These are phyloP conservation scores for Penicillium lagena DNA, from an alignment of 495 filamentous ascomycete species.

Conservation along the genomic window DNA sequence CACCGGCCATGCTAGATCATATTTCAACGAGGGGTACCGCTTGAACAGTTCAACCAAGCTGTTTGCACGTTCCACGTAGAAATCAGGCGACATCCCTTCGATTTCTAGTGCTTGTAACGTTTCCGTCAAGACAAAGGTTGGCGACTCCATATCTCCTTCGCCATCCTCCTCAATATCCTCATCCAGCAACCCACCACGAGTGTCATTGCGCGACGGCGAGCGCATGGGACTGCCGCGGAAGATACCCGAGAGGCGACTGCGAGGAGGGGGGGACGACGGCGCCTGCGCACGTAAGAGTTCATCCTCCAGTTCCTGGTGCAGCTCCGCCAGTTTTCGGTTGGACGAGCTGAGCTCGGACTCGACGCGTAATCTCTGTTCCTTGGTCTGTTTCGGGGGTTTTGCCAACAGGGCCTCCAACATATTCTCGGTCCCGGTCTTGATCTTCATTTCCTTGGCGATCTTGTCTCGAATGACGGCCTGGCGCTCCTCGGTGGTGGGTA, in stretches of 20 bases:
- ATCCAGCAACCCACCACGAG: constrained; percentile 33
- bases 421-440: constrained; percentile 95
- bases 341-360: constrained; percentile 87
- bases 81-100: constrained; percentile 82
- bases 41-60: constrained; percentile 89
- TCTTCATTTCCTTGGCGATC: constrained; percentile 92
- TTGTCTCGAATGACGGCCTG: constrained; percentile 68
- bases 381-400: constrained; percentile 95
- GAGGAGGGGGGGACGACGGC: constrained; percentile 58
- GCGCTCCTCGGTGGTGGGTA: constrained; percentile 61
- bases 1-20: constrained; percentile 89
- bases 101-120: constrained; percentile 81
- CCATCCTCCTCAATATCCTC: constrained; percentile 34
- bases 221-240: constrained; percentile 60
- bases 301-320: constrained; percentile 75
- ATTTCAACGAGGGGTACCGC: constrained; percentile 84
- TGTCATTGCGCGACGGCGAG: constrained; percentile 54
- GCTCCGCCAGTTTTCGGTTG: constrained; percentile 81
- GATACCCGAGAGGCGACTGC: constrained; percentile 61
- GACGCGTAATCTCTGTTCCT: constrained; percentile 79
- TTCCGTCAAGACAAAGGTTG: constrained; percentile 83
- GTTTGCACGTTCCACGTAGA: constrained; percentile 90
- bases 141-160: constrained; percentile 71
- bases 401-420: constrained; percentile 86
- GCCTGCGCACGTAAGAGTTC: constrained; percentile 54